These are phyloP conservation scores for Rosa multiflora DNA, from an alignment of 306 rosid species.

Conservation along the genomic window DNA sequence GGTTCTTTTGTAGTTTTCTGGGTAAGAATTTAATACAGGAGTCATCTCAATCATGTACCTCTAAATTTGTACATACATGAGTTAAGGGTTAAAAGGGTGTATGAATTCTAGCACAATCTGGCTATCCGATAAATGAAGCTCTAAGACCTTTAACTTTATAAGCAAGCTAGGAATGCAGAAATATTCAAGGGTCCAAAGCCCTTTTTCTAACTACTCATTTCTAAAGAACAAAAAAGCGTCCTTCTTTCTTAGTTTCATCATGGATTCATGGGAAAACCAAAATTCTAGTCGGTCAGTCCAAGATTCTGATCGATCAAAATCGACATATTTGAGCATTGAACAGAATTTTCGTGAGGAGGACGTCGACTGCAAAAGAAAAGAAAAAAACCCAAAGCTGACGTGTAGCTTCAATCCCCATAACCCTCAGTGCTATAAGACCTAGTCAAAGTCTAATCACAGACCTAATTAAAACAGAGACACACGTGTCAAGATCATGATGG, in stretches of 20 bases:
- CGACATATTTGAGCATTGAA: not conserved
- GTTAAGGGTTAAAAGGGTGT: not conserved
- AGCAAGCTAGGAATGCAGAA: not conserved
- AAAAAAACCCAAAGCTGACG: not conserved
- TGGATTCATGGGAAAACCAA: not conserved
- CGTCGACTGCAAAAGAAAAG: not conserved
- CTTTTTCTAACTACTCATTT: not conserved
- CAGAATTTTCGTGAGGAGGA: not conserved
- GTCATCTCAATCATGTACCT: not conserved
- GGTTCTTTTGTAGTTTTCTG: not conserved
- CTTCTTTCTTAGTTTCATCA: not conserved
- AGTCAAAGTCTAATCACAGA: not conserved
- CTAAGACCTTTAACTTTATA: not conserved
- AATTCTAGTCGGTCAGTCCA: no score
- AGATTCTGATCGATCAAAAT: not conserved
- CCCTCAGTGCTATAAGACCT: not conserved
- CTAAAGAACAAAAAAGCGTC: not conserved
- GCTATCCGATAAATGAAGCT: not conserved
- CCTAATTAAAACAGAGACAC: not conserved
- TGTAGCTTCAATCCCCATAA: conserved; percentile 9
- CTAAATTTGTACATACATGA: not conserved
- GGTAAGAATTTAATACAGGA: not conserved
- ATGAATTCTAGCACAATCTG: not conserved
- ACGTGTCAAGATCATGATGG: conserved; percentile 21
- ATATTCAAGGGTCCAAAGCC: not conserved